Base-by-base conservation (phyloP, 352 stramenopile genomes). In the Phytophthora chlamydospora region DNA sequence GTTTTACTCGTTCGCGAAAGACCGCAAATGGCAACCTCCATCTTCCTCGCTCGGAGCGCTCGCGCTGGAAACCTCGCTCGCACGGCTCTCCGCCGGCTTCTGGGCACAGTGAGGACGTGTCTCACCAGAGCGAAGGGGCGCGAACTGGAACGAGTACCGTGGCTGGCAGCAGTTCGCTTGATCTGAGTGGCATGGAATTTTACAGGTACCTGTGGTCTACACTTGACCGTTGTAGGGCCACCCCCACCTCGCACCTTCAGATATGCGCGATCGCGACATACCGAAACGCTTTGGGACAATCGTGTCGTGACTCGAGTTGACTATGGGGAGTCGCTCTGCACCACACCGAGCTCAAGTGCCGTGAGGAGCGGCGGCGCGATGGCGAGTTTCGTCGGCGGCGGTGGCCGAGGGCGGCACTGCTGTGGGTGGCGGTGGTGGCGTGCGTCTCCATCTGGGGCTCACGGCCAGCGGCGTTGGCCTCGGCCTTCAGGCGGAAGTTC, bases 111-210 rank as follows among this genome's bases (percentile, higher is more conserved):
- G n/a, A 47, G 29, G 27, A 58, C 61, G 58, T 73, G 65, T 73
- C 65, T 73, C 65, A 73, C 47, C 35, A 58, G 43, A 66, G 59
- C 65, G 59, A 73, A 52, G 58, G 58, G 64, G 64, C 64, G 58
- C 50, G 27, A 12, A 27, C 46, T 33, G 2, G 5, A 1, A 38
- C 12, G 21, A 24, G 21, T 24, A 24, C 21, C 21, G 21, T 24
- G 21, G 21, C 21, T n/a, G n/a, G n/a, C n/a, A n/a, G n/a, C 21
- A 24, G 21, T 24, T 24, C 21, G 21, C 21, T 24, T 24, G 21
- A 3, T 24, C 21, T 24, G 21, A 3, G 1, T 24, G 21, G 21
- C 21, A 24, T 24, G 1, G 21, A 1, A 24, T 24, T 24, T 24
- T 1, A 3, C 21, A 24, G 21, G 21, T 24, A 24, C 21, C 21